phyloP scores from a whole-genome alignment of 345 rosid genomes.

The Leavenworthia alabamica region DNA sequence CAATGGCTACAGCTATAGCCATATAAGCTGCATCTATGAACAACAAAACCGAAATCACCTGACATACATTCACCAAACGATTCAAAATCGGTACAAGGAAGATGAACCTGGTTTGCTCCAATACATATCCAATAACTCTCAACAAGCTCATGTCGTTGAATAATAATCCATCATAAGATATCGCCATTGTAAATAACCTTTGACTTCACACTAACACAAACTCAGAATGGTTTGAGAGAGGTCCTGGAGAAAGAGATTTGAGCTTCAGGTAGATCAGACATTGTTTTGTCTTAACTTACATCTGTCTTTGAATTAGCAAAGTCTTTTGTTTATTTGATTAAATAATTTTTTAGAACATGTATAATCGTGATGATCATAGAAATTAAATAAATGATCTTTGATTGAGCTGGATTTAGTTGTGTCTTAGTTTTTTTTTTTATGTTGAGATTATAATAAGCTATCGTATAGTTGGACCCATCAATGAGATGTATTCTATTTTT shows the following conservation, averaged over 20 bases:
- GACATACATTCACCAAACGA: slow-evolving; percentile 35
- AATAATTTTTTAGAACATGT: slow-evolving; percentile 11
- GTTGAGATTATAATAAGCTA: slow-evolving; percentile 3
- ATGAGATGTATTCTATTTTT: too few species aligned
- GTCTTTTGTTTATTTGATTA: slow-evolving; percentile 10
- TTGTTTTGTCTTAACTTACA: slow-evolving; percentile 13
- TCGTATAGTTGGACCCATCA: too few species aligned
- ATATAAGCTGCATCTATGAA: slow-evolving; percentile 50
- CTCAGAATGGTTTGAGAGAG: background rate
- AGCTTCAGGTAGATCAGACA: slow-evolving; percentile 24
- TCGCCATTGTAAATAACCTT: slow-evolving; percentile 2
- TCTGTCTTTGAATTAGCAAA: slow-evolving; percentile 16
- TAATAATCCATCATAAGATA: slow-evolving; percentile 23
- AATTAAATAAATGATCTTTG: background rate
- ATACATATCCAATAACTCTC: slow-evolving; percentile 29
- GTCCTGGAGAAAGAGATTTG: background rate
- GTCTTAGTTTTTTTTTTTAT: slow-evolving; percentile 1
- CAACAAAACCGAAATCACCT: slow-evolving; percentile 45
- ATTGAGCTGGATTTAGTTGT: slow-evolving; percentile 29
- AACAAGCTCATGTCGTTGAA: slow-evolving; percentile 10
- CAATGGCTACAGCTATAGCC: slow-evolving; percentile 38
- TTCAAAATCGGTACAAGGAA: slow-evolving; percentile 41
- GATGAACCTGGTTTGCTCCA: slow-evolving; percentile 37
- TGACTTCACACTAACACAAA: background rate
- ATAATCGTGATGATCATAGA: slow-evolving; percentile 21